Percentiles rank a stretch among this genome's conserved stretches.
phyloP scores from a whole-genome alignment of 2,329 filamentous ascomycete species.

The Fusarium torreyae region DNA sequence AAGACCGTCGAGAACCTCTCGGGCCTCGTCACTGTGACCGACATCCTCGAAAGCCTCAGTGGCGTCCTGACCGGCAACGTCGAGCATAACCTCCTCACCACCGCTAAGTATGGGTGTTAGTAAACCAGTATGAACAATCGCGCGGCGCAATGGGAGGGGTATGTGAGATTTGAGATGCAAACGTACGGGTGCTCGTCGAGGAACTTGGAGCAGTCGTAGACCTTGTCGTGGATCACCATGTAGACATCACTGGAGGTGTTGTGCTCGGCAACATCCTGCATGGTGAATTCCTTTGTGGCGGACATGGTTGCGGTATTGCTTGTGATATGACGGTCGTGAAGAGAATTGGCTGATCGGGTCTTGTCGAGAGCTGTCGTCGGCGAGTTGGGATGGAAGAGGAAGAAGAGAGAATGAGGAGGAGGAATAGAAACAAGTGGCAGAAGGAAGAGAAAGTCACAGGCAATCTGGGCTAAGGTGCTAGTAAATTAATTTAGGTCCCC shows the following conservation, averaged over 20 bases:
- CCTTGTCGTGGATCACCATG: constrained; percentile 94
- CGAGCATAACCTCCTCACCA: constrained; percentile 97
- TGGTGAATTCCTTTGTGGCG: constrained; percentile 73
- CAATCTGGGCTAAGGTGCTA: constrained; percentile 10
- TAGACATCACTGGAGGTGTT: constrained; percentile 95
- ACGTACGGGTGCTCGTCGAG: constrained; percentile 95
- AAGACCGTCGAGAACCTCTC: constrained; percentile 88
- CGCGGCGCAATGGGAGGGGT: constrained; percentile 10
- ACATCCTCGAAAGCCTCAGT: constrained; percentile 99
- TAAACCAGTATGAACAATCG: constrained; percentile 8
- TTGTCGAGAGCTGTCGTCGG: constrained; percentile 34
- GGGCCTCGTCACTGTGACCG: constrained; percentile 97
- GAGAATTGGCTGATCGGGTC: constrained; percentile 16
- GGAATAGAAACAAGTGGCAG: constrained; percentile 29
- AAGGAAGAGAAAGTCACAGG: constrained; percentile 32
- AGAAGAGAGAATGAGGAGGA: constrained; percentile 24
- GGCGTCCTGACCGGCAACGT: constrained; percentile 94
- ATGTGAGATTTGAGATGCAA: constrained; percentile 8
- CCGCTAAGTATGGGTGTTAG: constrained; percentile 71
- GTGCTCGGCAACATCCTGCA: constrained; percentile 86
- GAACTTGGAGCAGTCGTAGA: constrained; percentile 92
- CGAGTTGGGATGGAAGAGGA: constrained; percentile 25
- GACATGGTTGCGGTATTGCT: constrained; percentile 46
- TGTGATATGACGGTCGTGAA: constrained; percentile 29
- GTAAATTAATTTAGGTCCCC: constrained; percentile 42